These are phyloP conservation scores for Pyrenochaeta sp. DNA, from an alignment of 2,329 filamentous ascomycete species.

Conservation along the genomic window DNA sequence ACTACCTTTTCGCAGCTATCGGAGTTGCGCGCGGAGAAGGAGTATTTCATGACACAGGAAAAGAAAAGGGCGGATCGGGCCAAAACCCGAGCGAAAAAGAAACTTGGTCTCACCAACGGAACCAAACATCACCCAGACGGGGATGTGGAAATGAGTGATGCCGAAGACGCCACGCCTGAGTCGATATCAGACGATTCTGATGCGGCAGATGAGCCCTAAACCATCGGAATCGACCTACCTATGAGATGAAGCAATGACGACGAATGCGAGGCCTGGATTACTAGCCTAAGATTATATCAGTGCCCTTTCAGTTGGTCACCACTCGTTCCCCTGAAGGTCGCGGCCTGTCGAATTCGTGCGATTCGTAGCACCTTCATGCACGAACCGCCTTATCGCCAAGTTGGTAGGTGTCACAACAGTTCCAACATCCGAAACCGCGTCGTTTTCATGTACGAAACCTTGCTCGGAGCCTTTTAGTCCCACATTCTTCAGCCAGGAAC, in stretches of 20 bases:
- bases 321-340: slow-evolving; percentile 4
- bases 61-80: slow-evolving; percentile 34
- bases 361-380: slow-evolving; percentile 16
- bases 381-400: slow-evolving; percentile 17
- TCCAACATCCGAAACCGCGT: slow-evolving; percentile 12
- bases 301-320: too few relatives aligned
- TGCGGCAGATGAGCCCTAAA: slow-evolving; percentile 17
- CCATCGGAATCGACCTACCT: slow-evolving; percentile 4
- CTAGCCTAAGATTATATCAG: too few relatives aligned
- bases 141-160: slow-evolving; percentile 43
- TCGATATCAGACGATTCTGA: slow-evolving; percentile 24
- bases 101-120: slow-evolving; percentile 27
- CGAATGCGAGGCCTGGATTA: neutral
- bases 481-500: slow-evolving; percentile 2
- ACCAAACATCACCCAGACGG: slow-evolving; percentile 11
- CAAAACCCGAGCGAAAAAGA: slow-evolving; percentile 29
- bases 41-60: slow-evolving; percentile 43
- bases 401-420: slow-evolving; percentile 15
- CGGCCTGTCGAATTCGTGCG: slow-evolving; percentile 9
- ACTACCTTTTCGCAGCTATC: slow-evolving; percentile 55
- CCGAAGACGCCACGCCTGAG: slow-evolving; percentile 22
- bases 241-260: slow-evolving; percentile 3
- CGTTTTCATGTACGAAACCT: slow-evolving; percentile 4
- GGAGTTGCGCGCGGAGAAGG: slow-evolving; percentile 52
- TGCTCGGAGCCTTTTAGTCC: neutral